Base-by-base conservation (phyloP, 371 early-diverging fungal species). In the Funneliformis caledonium region DNA sequence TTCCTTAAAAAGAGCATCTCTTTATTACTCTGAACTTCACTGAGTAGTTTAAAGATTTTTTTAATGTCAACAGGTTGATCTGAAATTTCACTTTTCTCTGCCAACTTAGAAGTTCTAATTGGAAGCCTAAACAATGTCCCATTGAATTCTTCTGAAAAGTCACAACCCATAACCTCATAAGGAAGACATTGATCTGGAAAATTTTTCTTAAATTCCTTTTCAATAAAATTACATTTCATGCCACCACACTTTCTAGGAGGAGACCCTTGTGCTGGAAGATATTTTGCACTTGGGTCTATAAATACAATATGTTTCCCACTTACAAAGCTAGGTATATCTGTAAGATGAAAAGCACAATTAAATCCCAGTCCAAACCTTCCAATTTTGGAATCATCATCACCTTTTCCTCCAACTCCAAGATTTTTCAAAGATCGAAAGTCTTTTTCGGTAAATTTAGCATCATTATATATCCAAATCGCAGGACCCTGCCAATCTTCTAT, bases 401-500 rank as follows among this genome's bases (percentile, higher is more conserved):
- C 52, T 75, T 86, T 86, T 75, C 78, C 81, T 1, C 86, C 86
- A 6, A 62, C 61, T 0, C 85, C 86, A 48, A 86, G 79, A 33
- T 82, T 80, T 47, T 69, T 33, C 56, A 86, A 56, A 11, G 80
- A 80, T 0, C 61, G 2, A 59, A 86, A 83, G 56, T 86, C 86
- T 10, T 69, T n/a, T 9, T 80, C 56, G 8, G 68, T 75, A 70
- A 86, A 86, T 78, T 76, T 78, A 9, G 85, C 83, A 62, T 86
- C 75, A 65, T 86, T 86, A 69, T 83, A 86, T 4, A 86, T 83
- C n/a, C 85, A 16, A 0, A 86, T 33, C 0, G 86, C 87, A 7
- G 86, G 86, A 7, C 86, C 86, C 60, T 86, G 86, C 81, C 86
- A 86, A 11, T 56, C 76, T 22, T 56, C 61, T 82, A 86, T 84